Percentiles rank a stretch among this genome's conserved stretches.
Conservation (phyloP, 2,329 filamentous ascomycete genomes). For the Diaporthe ilicicola region DNA sequence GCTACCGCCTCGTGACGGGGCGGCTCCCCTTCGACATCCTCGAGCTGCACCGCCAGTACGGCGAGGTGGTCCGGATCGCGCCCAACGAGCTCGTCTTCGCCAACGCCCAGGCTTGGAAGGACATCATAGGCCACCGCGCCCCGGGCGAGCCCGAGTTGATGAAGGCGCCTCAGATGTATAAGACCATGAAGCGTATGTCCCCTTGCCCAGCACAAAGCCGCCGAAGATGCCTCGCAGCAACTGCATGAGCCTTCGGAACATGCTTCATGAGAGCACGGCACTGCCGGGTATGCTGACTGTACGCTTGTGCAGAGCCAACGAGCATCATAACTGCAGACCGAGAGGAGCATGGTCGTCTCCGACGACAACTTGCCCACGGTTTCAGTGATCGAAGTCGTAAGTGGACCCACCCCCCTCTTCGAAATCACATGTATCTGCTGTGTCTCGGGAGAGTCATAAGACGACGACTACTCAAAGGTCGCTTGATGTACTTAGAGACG, state of each 20-base stretch:
- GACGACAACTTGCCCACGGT: constrained; percentile 27
- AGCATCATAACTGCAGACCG: constrained; percentile 13
- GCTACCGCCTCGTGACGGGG: constrained; percentile 19
- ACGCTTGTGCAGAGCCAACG: not conserved
- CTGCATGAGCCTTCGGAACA: no score
- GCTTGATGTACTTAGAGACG: not conserved
- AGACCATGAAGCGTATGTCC: not conserved
- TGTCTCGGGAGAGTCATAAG: no score
- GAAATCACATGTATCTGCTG: not conserved
- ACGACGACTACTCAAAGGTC: not conserved
- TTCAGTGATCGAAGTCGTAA: constrained; percentile 28
- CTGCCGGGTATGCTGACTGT: not conserved
- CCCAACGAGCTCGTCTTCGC: constrained; percentile 53
- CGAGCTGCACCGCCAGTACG: constrained; percentile 46
- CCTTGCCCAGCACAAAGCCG: not conserved
- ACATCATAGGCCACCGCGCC: constrained; percentile 41
- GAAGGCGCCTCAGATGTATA: constrained; percentile 19
- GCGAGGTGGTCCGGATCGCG: constrained; percentile 51
- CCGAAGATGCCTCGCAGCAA: not conserved
- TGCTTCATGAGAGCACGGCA: no score
- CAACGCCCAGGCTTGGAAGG: constrained; percentile 44
- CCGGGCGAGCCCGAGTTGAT: constrained; percentile 13
- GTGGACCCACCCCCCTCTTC: not conserved
- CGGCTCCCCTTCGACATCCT: constrained; percentile 26
- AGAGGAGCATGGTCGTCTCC: constrained; percentile 27